phyloP scores from a whole-genome alignment of 1,284 basidiomycete species.

The Heliocybe sulcata region DNA sequence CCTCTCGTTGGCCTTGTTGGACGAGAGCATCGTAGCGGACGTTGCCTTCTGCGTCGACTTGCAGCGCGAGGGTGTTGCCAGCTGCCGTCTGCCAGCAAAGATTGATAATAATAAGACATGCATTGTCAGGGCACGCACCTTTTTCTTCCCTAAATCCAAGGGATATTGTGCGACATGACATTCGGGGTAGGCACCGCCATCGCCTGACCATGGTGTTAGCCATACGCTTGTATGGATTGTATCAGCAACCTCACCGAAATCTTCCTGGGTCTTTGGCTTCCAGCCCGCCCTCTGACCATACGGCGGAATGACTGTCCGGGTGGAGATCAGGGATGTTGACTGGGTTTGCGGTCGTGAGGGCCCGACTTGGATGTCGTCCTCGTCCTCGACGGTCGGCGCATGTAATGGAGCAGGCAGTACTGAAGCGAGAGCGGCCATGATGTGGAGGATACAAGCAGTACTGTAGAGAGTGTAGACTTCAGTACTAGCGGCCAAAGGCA shows the following conservation, averaged over 20 bases:
- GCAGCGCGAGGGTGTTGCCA: slow-evolving; percentile 91
- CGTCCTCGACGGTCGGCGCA: slow-evolving; percentile 46
- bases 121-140: slow-evolving; percentile 40
- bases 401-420: slow-evolving; percentile 63
- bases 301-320: slow-evolving; percentile 52
- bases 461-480: too few relatives aligned
- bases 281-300: slow-evolving; percentile 86
- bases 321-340: slow-evolving; percentile 37
- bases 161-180: slow-evolving; percentile 98
- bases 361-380: slow-evolving; percentile 33
- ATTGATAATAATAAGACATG: slow-evolving; percentile 2
- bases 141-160: slow-evolving; percentile 91
- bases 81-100: slow-evolving; percentile 63
- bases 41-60: slow-evolving; percentile 94
- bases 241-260: slow-evolving; percentile 61
- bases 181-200: slow-evolving; percentile 95
- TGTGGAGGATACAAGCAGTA: too few relatives aligned
- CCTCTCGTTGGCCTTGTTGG: slow-evolving; percentile 85
- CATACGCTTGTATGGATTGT: slow-evolving; percentile 6
- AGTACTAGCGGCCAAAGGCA: too few relatives aligned
- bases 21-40: slow-evolving; percentile 97
- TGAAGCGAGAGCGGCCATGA: neutral
- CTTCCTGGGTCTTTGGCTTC: slow-evolving; percentile 77
- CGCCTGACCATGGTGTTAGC: slow-evolving; percentile 37
- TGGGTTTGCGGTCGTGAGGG: slow-evolving; percentile 21